These are phyloP conservation scores for Spathaspora gorwiae DNA, from an alignment of 805 yeast genomes.

Conservation along the genomic window DNA sequence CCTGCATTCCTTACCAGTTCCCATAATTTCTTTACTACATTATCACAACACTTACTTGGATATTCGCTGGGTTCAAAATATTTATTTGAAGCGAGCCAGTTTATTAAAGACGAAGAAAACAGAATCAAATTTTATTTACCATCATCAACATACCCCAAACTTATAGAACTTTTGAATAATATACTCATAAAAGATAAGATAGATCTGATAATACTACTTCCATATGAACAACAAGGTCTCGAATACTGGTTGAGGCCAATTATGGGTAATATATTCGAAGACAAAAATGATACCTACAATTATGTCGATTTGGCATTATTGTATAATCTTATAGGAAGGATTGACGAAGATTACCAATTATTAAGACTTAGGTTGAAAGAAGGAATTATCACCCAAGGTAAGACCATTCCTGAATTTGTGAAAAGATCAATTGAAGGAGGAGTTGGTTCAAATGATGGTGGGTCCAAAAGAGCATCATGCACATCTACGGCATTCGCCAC, in stretches of 20 bases:
- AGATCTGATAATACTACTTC: constrained; percentile 45
- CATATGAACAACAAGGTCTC: constrained; percentile 53
- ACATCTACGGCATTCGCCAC: constrained; percentile 51
- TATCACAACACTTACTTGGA: constrained; percentile 42
- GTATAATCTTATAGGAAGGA: constrained; percentile 48
- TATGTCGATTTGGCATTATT: constrained; percentile 41
- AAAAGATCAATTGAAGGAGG: constrained; percentile 1
- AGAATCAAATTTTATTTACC: constrained; percentile 55
- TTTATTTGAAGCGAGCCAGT: constrained; percentile 44
- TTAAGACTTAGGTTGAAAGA: constrained; percentile 46
- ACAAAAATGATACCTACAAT: constrained; percentile 15
- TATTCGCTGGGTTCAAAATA: constrained; percentile 50
- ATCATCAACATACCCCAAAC: constrained; percentile 46
- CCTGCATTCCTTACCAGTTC: constrained; percentile 56
- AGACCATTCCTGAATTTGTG: constrained; percentile 6
- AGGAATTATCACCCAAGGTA: constrained; percentile 28
- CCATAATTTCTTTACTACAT: constrained; percentile 47
- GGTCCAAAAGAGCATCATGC: constrained; percentile 12
- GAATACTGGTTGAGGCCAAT: constrained; percentile 51
- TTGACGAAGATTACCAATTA: constrained; percentile 49
- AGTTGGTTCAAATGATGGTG: not conserved
- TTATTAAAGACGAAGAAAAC: constrained; percentile 60
- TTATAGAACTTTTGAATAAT: constrained; percentile 53
- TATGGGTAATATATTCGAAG: constrained; percentile 13
- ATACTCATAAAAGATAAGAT: constrained; percentile 55